A percentile compares a stretch with the other conserved stretches of the same genome.
These are phyloP conservation scores for Claviceps sp. DNA, from an alignment of 2,329 filamentous ascomycete species.

Conservation along the genomic window DNA sequence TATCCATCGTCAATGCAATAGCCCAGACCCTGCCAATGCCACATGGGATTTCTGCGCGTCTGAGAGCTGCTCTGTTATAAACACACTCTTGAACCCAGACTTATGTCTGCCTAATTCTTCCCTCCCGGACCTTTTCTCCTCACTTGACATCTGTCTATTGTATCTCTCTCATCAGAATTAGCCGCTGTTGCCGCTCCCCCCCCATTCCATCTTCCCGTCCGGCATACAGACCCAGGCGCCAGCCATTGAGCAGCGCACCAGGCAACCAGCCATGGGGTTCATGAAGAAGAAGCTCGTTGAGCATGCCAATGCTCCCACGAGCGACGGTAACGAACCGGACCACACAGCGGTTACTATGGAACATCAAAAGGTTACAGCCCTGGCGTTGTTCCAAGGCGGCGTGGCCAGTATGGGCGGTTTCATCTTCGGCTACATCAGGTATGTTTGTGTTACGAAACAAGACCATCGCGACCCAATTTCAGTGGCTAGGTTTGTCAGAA, in stretches of 20 bases:
- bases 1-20: too few species aligned
- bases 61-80: too few species aligned
- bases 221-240: not conserved
- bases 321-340: not conserved
- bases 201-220: not conserved
- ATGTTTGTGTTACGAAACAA: constrained; percentile 8
- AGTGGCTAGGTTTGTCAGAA: not conserved
- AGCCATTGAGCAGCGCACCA: not conserved
- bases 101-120: accelerated
- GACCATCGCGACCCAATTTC: too few species aligned
- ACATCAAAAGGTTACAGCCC: constrained; percentile 21
- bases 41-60: too few species aligned
- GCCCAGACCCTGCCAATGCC: too few species aligned
- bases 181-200: too few species aligned
- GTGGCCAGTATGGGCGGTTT: constrained; percentile 43
- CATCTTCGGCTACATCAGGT: constrained; percentile 46
- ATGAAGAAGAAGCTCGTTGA: not conserved
- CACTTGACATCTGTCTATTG: too few species aligned
- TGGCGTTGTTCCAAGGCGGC: constrained; percentile 34
- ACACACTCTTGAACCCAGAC: too few species aligned
- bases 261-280: constrained; percentile 1
- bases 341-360: not conserved
- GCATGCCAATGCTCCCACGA: not conserved
- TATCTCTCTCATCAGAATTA: too few species aligned
- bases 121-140: too few species aligned